phyloP scores from a whole-genome alignment of 352 stramenopile species.

The Pythium brassicae region DNA sequence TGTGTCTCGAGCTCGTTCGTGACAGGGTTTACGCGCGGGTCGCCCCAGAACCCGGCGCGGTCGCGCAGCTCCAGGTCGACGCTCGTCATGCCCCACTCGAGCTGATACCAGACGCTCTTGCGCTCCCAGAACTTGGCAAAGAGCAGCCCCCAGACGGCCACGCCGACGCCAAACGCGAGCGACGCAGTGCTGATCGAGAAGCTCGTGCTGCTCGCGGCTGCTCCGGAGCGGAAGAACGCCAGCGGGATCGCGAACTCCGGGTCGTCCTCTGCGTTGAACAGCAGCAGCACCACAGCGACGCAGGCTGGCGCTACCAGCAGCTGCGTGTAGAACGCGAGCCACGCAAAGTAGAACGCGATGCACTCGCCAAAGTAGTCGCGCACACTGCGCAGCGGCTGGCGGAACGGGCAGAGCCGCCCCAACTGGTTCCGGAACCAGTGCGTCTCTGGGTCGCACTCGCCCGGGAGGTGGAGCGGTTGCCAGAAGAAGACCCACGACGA shows the following conservation, averaged over 20 bases:
- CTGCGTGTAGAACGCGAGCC: conserved; percentile 75
- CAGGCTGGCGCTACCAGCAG: conserved; percentile 54
- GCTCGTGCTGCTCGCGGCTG: neutral
- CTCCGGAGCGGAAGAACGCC: conserved; percentile 23
- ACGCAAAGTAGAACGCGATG: conserved; percentile 91
- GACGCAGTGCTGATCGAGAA: conserved; percentile 4
- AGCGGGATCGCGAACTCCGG: conserved; percentile 14
- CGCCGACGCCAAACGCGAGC: conserved; percentile 19
- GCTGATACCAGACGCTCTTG: conserved; percentile 48
- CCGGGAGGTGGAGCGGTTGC: conserved; percentile 28
- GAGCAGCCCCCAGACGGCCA: conserved; percentile 41
- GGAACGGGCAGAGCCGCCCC: conserved; percentile 38
- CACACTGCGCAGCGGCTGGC: conserved; percentile 71
- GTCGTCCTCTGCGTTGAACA: conserved; percentile 7
- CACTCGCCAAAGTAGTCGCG: conserved; percentile 86
- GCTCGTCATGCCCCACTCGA: conserved; percentile 46
- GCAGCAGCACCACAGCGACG: conserved; percentile 24
- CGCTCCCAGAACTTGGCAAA: conserved; percentile 62
- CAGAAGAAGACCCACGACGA: conserved; percentile 60
- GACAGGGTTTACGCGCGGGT: conserved; percentile 20
- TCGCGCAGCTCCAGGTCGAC: conserved; percentile 19
- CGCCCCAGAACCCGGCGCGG: conserved; percentile 25
- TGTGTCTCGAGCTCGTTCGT: conserved; percentile 25
- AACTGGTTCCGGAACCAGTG: conserved; percentile 40
- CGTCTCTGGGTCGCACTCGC: conserved; percentile 30